phyloP scores from a whole-genome alignment of 805 yeast genomes.

The Barnettozyma sp. region DNA sequence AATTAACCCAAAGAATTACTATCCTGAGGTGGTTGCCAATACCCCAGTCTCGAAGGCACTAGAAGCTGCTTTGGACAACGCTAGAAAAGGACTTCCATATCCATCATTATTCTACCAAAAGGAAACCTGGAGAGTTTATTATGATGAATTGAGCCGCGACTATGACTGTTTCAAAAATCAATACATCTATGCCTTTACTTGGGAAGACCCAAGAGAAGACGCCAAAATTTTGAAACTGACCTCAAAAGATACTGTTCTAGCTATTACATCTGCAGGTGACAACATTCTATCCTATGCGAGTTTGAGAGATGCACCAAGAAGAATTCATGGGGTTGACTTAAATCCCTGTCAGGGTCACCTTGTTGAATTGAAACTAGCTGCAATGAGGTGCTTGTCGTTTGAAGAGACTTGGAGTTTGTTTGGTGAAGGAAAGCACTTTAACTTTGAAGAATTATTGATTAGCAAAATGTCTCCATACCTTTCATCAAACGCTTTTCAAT shows the following conservation, averaged over 20 bases:
- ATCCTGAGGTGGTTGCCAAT: conserved; percentile 16
- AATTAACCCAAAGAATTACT: conserved; percentile 20
- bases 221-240: conserved; percentile 54
- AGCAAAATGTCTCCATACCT: conserved; percentile 57
- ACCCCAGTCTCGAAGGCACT: conserved; percentile 58
- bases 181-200: conserved; percentile 80
- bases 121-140: conserved; percentile 74
- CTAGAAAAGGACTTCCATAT: conserved; percentile 60
- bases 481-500: conserved; percentile 77
- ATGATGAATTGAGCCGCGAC: conserved; percentile 61
- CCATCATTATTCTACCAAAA: conserved; percentile 77
- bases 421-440: conserved; percentile 62
- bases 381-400: conserved; percentile 48
- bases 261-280: conserved; percentile 85
- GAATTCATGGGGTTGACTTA: conserved; percentile 79
- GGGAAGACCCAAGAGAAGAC: conserved; percentile 89
- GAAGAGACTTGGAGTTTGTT: conserved; percentile 68
- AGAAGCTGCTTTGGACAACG: conserved; percentile 64
- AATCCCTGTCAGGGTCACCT: conserved; percentile 81
- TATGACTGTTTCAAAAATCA: conserved; percentile 70
- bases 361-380: conserved; percentile 71
- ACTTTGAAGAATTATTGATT: conserved; percentile 46
- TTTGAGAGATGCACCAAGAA: conserved; percentile 60
- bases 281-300: conserved; percentile 69
- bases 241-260: conserved; percentile 64